Conservation (phyloP, 2,329 filamentous ascomycete species). For the Monilinia vaccinii-corymbosi region DNA sequence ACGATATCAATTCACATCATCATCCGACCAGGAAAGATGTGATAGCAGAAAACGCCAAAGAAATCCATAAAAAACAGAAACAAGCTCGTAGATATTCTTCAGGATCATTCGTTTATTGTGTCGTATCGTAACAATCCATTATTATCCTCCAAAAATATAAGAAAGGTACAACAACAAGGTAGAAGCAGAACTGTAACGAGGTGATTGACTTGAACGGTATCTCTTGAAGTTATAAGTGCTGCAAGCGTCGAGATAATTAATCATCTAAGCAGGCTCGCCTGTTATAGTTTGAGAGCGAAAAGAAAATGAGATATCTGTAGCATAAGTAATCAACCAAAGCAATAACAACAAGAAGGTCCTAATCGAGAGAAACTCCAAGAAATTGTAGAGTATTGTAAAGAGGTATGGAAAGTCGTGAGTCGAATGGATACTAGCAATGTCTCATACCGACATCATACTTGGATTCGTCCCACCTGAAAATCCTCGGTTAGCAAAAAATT, state of each 20-base stretch:
- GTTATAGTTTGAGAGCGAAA: neutral
- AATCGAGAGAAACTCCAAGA: neutral
- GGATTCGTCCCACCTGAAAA: constrained; percentile 14
- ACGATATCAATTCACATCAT: neutral
- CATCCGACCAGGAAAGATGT: neutral
- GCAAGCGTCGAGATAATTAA: neutral
- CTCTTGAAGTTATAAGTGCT: neutral
- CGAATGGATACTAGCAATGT: neutral
- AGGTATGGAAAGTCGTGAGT: neutral
- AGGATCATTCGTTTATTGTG: neutral
- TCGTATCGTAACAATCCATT: neutral
- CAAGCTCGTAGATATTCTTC: neutral
- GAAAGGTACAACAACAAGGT: neutral
- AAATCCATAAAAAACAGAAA: neutral
- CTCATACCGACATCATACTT: constrained; percentile 19
- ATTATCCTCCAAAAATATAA: neutral
- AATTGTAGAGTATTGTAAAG: neutral
- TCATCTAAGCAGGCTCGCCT: neutral
- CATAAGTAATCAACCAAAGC: neutral
- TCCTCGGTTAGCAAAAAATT: neutral
- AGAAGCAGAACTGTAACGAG: neutral
- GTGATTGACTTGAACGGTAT: neutral
- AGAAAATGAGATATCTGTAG: neutral
- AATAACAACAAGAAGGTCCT: neutral
- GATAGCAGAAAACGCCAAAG: neutral